Conservation (phyloP, 2,329 filamentous ascomycete genomes). For the Hypoxylon sp. region DNA sequence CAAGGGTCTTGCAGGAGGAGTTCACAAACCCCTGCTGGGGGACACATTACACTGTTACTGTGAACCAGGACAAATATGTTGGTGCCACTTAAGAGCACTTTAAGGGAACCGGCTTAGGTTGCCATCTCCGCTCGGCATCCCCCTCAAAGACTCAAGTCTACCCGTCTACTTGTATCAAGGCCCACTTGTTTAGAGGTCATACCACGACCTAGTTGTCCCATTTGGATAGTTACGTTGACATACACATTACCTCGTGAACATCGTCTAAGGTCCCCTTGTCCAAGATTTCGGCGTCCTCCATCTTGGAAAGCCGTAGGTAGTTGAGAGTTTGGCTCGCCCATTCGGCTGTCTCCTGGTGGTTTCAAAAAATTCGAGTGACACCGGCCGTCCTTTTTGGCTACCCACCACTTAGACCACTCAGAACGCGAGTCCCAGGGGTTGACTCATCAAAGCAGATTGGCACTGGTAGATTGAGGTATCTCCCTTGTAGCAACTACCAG, state of each 20-base stretch:
- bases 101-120: slow-evolving; percentile 45
- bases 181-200: slow-evolving; percentile 48
- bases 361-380: slow-evolving; percentile 48
- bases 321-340: slow-evolving; percentile 40
- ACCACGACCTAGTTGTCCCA: slow-evolving; percentile 42
- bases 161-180: slow-evolving; percentile 39
- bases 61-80: slow-evolving; percentile 44
- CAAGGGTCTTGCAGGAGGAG: slow-evolving; percentile 45
- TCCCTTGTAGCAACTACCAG: slow-evolving; percentile 44
- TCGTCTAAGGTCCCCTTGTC: slow-evolving; percentile 41
- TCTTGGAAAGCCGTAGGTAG: slow-evolving; percentile 42
- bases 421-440: slow-evolving; percentile 44
- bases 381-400: slow-evolving; percentile 42
- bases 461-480: slow-evolving; percentile 46
- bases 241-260: slow-evolving; percentile 41
- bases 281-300: slow-evolving; percentile 46
- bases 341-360: slow-evolving; percentile 44
- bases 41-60: slow-evolving; percentile 42
- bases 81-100: slow-evolving; percentile 45
- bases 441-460: slow-evolving; percentile 46
- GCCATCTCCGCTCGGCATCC: slow-evolving; percentile 42
- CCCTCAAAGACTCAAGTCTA: slow-evolving; percentile 38
- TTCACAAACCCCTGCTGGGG: slow-evolving; percentile 43
- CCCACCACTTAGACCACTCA: slow-evolving; percentile 45
- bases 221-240: slow-evolving; percentile 43